Evolutionary conservation across 306 rosid genomes (phyloP), one percentile per base, ranked within the genome.

Genomic region (Gastrolobium villosum): DNA sequence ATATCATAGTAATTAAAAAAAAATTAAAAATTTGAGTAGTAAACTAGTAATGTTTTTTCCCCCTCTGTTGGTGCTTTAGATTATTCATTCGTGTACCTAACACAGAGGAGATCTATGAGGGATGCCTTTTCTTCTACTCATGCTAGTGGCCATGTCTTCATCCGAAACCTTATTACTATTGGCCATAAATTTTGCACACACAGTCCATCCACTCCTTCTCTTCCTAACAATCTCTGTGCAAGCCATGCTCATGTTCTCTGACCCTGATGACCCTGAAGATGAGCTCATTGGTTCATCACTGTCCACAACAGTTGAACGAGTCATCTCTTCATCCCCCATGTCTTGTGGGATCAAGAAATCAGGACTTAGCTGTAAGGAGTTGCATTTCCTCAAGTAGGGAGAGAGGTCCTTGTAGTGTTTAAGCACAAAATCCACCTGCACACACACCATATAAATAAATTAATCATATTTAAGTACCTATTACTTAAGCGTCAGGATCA

Each of bases 31-130:
- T 67, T 54, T 57, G 49, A 81, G 34, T 70, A 43, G 41, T 56
- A 66, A 45, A 20, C 43, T 49, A 50, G 10, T 54, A 60, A 40
- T 45, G 63, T 57, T n/a, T 61, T 32, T 20, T 39, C 10, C 45
- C 26, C 35, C 5, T 39, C 39, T 50, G 67, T 34, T 10, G 41
- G 68, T 40, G 43, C 34, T 5, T 75, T 65, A 32, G 30, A 35
- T 62, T 67, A 63, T 82, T 75, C 54, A 81, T 64, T 34, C 11
- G 26, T 52, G 46, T 60, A 60, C 10, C 68, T 84, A 93, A 86
- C 96, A 93, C 20, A 91, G 79, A 55, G 99, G 99, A 55, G 99
- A 91, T 79, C 99, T 88, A 86, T 91, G 99, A 54, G 99, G 99
- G 77, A 89, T 78, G 75, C 99, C 90, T 90, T 96, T 96, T 79